These are phyloP conservation scores for Calonectria naviculata DNA, from an alignment of 2,329 filamentous ascomycete species.

Conservation along the genomic window DNA sequence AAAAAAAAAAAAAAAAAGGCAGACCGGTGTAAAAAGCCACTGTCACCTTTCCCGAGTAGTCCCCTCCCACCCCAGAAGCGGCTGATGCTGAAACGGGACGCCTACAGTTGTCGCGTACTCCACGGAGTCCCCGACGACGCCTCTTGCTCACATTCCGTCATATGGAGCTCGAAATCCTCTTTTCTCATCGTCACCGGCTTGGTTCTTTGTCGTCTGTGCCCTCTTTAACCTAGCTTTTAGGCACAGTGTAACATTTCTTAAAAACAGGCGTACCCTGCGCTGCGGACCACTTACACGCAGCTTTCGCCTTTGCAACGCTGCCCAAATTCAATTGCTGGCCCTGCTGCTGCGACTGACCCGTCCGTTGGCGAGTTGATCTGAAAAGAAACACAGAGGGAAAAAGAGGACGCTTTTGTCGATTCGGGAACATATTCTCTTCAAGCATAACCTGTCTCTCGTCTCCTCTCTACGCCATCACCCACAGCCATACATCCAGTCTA, in stretches of 20 bases:
- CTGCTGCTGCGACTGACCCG: neutral
- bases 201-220: neutral
- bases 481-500: slow-evolving; percentile 3
- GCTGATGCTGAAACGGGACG: slow-evolving; percentile 17
- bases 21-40: slow-evolving; percentile 4
- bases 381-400: neutral
- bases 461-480: slow-evolving; percentile 14
- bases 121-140: slow-evolving; percentile 10
- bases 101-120: slow-evolving; percentile 8
- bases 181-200: neutral
- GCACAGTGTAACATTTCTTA: neutral
- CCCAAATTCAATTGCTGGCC: neutral
- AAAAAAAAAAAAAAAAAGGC: neutral
- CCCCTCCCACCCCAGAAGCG: slow-evolving; percentile 14
- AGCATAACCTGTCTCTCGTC: neutral
- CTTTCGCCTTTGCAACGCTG: neutral
- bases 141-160: slow-evolving; percentile 6
- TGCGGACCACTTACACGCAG: neutral
- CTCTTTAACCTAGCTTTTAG: neutral
- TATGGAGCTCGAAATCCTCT: neutral
- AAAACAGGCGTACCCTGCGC: neutral
- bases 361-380: neutral
- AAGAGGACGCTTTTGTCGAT: neutral
- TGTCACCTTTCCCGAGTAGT: slow-evolving; percentile 5
- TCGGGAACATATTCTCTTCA: neutral